Conservation (phyloP, 306 rosid genomes). For the Gynostemma pentaphyllum region DNA sequence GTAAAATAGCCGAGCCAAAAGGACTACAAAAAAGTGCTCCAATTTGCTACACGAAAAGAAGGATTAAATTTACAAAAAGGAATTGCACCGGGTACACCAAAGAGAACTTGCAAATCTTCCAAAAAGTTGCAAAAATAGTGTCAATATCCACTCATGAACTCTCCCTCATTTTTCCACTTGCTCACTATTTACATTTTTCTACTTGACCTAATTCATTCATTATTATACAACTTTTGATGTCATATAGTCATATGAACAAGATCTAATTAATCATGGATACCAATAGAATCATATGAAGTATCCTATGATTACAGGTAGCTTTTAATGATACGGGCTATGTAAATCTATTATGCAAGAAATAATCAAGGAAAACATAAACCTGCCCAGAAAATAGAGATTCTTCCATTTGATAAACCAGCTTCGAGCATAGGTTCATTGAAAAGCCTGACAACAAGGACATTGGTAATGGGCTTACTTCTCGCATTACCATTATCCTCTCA, state of each 20-base stretch:
- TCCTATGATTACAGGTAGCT: not conserved
- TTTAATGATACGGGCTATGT: not conserved
- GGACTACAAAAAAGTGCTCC: too few relatives aligned
- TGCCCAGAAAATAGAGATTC: constrained; percentile 70
- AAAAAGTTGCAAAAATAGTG: not conserved
- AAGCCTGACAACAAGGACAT: constrained; percentile 90
- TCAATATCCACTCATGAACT: not conserved
- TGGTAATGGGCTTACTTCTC: constrained; percentile 93
- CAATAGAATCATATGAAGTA: not conserved
- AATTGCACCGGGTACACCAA: too few relatives aligned
- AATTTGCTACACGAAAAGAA: too few relatives aligned
- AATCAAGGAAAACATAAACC: not conserved
- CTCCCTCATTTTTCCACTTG: not conserved
- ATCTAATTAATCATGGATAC: not conserved
- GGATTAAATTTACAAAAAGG: too few relatives aligned
- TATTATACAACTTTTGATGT: not conserved
- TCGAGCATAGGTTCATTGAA: constrained; percentile 78
- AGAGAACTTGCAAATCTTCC: too few relatives aligned
- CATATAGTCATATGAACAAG: not conserved
- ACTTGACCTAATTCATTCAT: not conserved
- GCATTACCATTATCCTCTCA: constrained; percentile 61
- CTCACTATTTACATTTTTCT: not conserved
- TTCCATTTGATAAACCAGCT: constrained; percentile 89
- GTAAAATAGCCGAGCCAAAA: too few relatives aligned
- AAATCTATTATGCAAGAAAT: not conserved